These are phyloP conservation scores for Phoma herbarum DNA, from an alignment of 2,329 filamentous ascomycete genomes.

Conservation along the genomic window DNA sequence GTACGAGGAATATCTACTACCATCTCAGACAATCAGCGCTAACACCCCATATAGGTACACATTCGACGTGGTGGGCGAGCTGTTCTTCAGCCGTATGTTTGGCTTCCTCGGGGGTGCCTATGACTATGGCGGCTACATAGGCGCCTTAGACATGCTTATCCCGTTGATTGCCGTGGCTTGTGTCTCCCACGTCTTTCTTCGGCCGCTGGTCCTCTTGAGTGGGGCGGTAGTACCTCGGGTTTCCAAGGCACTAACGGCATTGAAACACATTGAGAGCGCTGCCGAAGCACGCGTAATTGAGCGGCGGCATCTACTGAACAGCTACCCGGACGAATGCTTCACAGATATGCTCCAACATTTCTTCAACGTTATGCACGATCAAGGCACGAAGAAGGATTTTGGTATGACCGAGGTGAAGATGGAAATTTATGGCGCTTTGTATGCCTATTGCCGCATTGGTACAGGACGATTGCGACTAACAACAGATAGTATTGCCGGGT, in stretches of 20 bases:
- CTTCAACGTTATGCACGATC: slow-evolving; percentile 39
- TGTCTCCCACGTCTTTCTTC: neutral
- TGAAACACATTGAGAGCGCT: slow-evolving; percentile 12
- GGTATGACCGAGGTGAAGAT: slow-evolving; percentile 35
- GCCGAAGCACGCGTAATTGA: neutral
- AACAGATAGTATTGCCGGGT: neutral
- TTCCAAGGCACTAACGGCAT: slow-evolving; percentile 19
- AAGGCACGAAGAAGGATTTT: slow-evolving; percentile 48
- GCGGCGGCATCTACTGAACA: neutral
- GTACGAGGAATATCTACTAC: neutral
- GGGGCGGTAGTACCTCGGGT: slow-evolving; percentile 17
- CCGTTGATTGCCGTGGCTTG: slow-evolving; percentile 27
- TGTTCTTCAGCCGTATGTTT: slow-evolving; percentile 22
- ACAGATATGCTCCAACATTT: slow-evolving; percentile 44
- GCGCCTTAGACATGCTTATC: slow-evolving; percentile 47
- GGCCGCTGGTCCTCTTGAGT: slow-evolving; percentile 9
- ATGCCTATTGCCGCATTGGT: too few relatives aligned
- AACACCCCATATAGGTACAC: slow-evolving; percentile 12
- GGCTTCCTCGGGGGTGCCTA: slow-evolving; percentile 30
- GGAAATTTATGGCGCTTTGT: slow-evolving; percentile 32
- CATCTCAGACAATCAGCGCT: neutral
- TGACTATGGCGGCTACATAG: slow-evolving; percentile 28
- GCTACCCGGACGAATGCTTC: neutral
- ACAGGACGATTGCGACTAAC: neutral
- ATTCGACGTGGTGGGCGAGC: slow-evolving; percentile 17